Percentiles rank a stretch among this genome's conserved stretches.
Evolutionary conservation across 1,284 basidiomycete species (phyloP).

Genomic region (Baeospora myosura): DNA sequence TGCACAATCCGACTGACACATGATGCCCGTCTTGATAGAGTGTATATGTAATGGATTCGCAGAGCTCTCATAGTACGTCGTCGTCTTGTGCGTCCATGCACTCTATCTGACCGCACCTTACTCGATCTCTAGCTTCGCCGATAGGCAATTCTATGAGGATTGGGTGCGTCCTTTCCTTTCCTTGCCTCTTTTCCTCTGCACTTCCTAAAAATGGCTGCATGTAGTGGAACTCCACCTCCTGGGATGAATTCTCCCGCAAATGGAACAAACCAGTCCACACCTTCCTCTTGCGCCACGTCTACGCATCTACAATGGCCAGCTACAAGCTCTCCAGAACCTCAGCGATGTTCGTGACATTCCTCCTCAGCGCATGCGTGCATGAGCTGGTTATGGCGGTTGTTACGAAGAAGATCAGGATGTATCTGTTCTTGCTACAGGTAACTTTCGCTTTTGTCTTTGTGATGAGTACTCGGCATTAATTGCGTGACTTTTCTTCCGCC

Average conservation of each 20-base stretch:
- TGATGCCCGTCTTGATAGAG: conserved; percentile 37
- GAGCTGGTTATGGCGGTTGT: conserved; percentile 96
- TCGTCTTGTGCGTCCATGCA: not conserved
- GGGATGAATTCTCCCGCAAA: conserved; percentile 95
- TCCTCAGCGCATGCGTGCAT: conserved; percentile 83
- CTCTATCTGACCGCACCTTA: conserved; percentile 1
- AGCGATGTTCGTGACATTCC: conserved; percentile 90
- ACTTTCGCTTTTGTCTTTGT: conserved; percentile 3
- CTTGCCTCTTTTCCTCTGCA: conserved; percentile 12
- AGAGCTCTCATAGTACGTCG: conserved; percentile 77
- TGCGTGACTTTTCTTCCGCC: conserved; percentile 1
- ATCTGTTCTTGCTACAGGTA: conserved; percentile 63
- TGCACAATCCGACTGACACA: not conserved
- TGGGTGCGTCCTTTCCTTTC: conserved; percentile 64
- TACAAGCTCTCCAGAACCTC: conserved; percentile 68
- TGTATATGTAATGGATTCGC: conserved; percentile 96
- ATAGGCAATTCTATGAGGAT: conserved; percentile 95
- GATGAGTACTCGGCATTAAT: not conserved
- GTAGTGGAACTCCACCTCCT: conserved; percentile 92
- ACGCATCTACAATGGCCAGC: conserved; percentile 77
- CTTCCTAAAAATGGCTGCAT: not conserved
- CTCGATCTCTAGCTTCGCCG: conserved; percentile 65
- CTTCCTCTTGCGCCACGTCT: conserved; percentile 93
- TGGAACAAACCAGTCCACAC: conserved; percentile 93
- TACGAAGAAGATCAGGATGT: conserved; percentile 82